Evolutionary conservation across 495 filamentous ascomycete species (phyloP), one percentile per base, ranked within the genome.

Genomic region (Penicillium robsamsonii): DNA sequence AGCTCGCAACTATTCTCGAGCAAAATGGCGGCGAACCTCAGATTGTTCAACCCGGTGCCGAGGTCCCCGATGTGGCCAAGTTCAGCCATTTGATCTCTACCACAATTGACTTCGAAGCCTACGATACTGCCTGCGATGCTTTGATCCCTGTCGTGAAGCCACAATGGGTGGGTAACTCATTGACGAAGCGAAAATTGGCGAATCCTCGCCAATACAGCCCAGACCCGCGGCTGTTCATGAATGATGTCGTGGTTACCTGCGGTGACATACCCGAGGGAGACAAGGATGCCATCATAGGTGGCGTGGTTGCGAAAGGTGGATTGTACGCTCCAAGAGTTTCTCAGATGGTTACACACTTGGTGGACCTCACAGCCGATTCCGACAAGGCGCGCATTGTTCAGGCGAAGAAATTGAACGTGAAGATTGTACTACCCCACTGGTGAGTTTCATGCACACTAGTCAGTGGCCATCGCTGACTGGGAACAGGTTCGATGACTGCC

Each of bases 371-470:
- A 4, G 73, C 87, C 67, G 87, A 92, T 9, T 75, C 87, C 37
- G 78, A 83, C 2, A 94, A 91, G 70, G 92, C 90, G 58, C 70
- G 78, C 56, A 64, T 84, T 37, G 86, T 86, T 0, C 30, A 74
- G 38, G 70, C 73, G 0, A 96, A 85, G 70, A 83, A 79, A 38
- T 70, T 89, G 22, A 83, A 82, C 41, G 80, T 80, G 71, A 92
- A 90, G 69, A 87, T 95, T 53, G 89, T 98, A n/a, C 77, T 97
- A 47, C 95, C 95, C 29, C 95, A 99, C 67, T 97, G 95, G 94
- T 91, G 78, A 62, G 78, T 50, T 31, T 44, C 20, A 13, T 5
- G 24, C 3, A 30, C 1, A 22, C 2, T 27, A 30, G 8, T 8
- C 12, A 52, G 22, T 13, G 27, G 29, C 37, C 2, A 20, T 37